Conservation (phyloP, 768 basidiomycete genomes). For the Psilocybe subaeruginosa region DNA sequence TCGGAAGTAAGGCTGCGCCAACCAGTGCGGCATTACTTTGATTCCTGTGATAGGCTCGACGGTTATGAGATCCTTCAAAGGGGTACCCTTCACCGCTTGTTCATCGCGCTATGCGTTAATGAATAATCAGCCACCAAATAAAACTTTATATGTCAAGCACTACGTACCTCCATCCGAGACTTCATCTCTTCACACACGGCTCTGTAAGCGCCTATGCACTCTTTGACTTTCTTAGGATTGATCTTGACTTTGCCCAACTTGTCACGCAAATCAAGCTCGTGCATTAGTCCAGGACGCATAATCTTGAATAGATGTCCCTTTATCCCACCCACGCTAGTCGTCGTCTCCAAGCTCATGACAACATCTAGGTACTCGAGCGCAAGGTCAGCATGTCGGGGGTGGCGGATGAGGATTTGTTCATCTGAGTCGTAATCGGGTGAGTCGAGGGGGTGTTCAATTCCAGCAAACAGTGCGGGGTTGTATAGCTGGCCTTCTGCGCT, state of each 20-base stretch:
- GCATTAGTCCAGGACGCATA: slow-evolving; percentile 72
- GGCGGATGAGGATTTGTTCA: slow-evolving; percentile 39
- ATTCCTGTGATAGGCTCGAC: slow-evolving; percentile 38
- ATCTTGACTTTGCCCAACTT: slow-evolving; percentile 54
- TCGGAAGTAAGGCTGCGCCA: slow-evolving; percentile 70
- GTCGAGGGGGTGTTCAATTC: slow-evolving; percentile 25
- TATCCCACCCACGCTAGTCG: slow-evolving; percentile 73
- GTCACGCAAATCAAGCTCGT: slow-evolving; percentile 74
- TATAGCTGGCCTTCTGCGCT: slow-evolving; percentile 94
- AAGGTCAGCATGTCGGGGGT: slow-evolving; percentile 64
- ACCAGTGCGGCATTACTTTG: slow-evolving; percentile 44
- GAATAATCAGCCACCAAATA: slow-evolving; percentile 1
- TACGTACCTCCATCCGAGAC: slow-evolving; percentile 26
- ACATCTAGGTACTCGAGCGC: slow-evolving; percentile 89
- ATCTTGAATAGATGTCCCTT: slow-evolving; percentile 96
- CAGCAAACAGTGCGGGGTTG: slow-evolving; percentile 81
- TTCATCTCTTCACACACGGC: slow-evolving; percentile 33
- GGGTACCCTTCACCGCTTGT: slow-evolving; percentile 30
- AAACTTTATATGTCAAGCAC: slow-evolving; percentile 5
- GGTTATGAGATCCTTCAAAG: slow-evolving; percentile 32
- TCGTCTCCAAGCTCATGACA: slow-evolving; percentile 69
- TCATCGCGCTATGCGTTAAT: slow-evolving; percentile 48
- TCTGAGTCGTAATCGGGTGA: slow-evolving; percentile 29
- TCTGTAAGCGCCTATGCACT: slow-evolving; percentile 34
- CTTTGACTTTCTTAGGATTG: slow-evolving; percentile 28